Conservation (phyloP, 305 asterid genomes). For the Fraxinus floribunda region DNA sequence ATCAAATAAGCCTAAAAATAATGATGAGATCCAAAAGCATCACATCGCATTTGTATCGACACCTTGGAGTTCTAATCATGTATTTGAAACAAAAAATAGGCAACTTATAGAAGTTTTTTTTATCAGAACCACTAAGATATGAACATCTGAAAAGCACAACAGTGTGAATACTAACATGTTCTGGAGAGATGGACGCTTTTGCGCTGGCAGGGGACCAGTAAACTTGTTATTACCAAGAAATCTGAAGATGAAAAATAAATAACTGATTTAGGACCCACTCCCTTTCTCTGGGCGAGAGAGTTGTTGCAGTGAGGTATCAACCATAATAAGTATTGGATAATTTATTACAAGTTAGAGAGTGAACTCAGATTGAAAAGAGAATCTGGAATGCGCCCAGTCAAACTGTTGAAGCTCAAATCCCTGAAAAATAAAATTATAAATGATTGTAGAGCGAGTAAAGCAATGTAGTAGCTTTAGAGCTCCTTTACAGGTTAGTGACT, state of each 20-base stretch:
- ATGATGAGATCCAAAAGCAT: not conserved
- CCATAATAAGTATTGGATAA: slow-evolving; percentile 2
- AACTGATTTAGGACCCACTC: not conserved
- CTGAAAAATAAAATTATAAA: slow-evolving; percentile 36
- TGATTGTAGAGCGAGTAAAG: not conserved
- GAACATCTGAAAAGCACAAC: not conserved
- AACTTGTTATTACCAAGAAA: slow-evolving; percentile 49
- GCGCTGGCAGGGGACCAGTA: slow-evolving; percentile 33
- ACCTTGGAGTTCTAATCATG: not conserved
- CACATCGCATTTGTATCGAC: not conserved
- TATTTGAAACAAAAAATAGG: not conserved
- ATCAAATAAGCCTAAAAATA: not conserved
- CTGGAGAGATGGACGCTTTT: slow-evolving; percentile 29
- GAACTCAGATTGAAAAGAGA: slow-evolving; percentile 48
- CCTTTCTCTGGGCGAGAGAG: not conserved
- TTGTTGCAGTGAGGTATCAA: not conserved
- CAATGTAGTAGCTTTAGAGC: not conserved
- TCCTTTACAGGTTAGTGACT: not conserved
- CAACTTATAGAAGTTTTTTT: not conserved
- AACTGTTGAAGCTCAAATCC: slow-evolving; percentile 84
- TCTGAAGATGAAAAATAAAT: slow-evolving; percentile 24
- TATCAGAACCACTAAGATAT: not conserved
- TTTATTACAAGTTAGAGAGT: slow-evolving; percentile 56
- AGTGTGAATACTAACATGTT: slow-evolving; percentile 35
- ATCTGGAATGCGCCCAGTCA: slow-evolving; percentile 57